Evolutionary conservation across 2,329 filamentous ascomycete genomes (phyloP), one percentile per base, ranked within the genome.

Genomic region (Xylariaceae sp.): DNA sequence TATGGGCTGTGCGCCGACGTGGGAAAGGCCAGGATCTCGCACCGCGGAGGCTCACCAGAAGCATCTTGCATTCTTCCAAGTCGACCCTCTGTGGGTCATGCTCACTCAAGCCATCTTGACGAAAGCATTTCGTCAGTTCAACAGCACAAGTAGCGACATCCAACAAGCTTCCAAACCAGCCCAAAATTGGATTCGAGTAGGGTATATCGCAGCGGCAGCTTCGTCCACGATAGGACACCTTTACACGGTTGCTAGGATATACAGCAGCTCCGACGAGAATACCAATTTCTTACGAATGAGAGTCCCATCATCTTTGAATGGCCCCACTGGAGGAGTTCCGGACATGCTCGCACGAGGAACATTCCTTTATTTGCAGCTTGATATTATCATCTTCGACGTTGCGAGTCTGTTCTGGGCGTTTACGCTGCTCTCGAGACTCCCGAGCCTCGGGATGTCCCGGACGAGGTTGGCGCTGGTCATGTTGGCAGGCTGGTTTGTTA

Each of bases 311-410:
- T 48, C 51, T 6, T 51, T 45, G 31, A 48, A 46, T 3, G 61
- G 62, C 1, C 60, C 59, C 36, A 31, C 50, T 33, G 55, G 57
- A 13, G 53, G 52, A 28, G 12, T 53, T 12, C 42, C 52, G 12
- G 51, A 60, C 42, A 40, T 51, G n/a, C 46, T 63, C 14, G 55
- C 54, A 1, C 48, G 53, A 4, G 59, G 63, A 2, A 53, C 63
- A 14, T 64, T 62, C 50, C 53, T 66, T 12, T 66, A 61, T 39
- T 58, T 66, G 12, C 63, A 66, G 52, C 63, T 60, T 42, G 63
- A 66, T 50, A 31, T 60, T 6, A 57, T 62, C 34, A 65, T 65
- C 49, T 63, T 64, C 36, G 50, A 56, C 16, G 17, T 60, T 13
- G 56, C 63, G 40, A 60, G 60, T 40, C 22, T 63, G 9, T 54